Evolutionary conservation across 2,329 filamentous ascomycete species (phyloP).

Genomic region (Cercospora sesami): DNA sequence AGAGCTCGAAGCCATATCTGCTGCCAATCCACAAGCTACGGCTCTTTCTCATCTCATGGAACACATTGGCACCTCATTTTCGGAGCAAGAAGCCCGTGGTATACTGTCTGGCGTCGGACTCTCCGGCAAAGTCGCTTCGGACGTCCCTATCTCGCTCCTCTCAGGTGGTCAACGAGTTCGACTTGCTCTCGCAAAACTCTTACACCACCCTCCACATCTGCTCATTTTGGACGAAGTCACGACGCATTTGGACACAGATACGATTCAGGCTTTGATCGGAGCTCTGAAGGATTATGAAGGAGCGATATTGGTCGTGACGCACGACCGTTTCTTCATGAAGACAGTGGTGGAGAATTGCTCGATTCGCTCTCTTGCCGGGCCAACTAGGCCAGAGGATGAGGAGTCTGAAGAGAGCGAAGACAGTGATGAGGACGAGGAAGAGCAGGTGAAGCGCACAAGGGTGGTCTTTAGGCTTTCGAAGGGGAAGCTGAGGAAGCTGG

Average conservation of each 20-base stretch:
- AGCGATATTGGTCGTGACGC: constrained; percentile 73
- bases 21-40: constrained; percentile 57
- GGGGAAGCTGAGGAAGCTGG: constrained; percentile 20
- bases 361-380: constrained; percentile 20
- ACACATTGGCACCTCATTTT: constrained; percentile 54
- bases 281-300: constrained; percentile 70
- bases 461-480: constrained; percentile 25
- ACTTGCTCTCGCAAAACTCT: constrained; percentile 66
- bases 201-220: constrained; percentile 69
- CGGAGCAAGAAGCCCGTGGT: constrained; percentile 67
- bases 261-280: constrained; percentile 68
- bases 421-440: constrained; percentile 26
- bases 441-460: constrained; percentile 14
- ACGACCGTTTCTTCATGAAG: constrained; percentile 79
- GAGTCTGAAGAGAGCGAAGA: constrained; percentile 14
- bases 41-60: constrained; percentile 63
- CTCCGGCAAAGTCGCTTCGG: constrained; percentile 67
- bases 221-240: constrained; percentile 79
- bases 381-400: constrained; percentile 29
- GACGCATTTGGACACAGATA: constrained; percentile 82
- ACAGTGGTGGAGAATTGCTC: constrained; percentile 66
- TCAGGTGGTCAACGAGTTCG: constrained; percentile 74
- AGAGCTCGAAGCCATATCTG: constrained; percentile 59
- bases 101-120: constrained; percentile 70
- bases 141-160: constrained; percentile 70